These are phyloP conservation scores for Strobilomyces dryophilus DNA, from an alignment of 768 basidiomycete species.

Conservation along the genomic window DNA sequence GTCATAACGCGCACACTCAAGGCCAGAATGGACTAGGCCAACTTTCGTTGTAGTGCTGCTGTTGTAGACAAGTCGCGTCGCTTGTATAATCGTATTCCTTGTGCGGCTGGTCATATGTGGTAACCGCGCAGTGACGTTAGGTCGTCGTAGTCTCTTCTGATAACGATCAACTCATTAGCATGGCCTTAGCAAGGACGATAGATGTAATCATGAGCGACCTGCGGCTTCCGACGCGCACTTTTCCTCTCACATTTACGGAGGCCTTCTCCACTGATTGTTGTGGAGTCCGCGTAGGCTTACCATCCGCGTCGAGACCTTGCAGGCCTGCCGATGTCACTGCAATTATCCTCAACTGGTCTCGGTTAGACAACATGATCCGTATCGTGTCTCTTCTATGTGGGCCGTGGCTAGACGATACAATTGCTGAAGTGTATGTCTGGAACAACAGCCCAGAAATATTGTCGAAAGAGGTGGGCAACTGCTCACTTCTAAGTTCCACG, in stretches of 20 bases:
- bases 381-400: slow-evolving; percentile 52
- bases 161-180: neutral
- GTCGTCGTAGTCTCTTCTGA: neutral
- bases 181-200: slow-evolving; percentile 5
- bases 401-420: slow-evolving; percentile 39
- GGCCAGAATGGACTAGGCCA: slow-evolving; percentile 80
- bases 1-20: slow-evolving; percentile 84
- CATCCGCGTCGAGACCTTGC: neutral
- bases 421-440: slow-evolving; percentile 54
- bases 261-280: neutral
- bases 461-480: slow-evolving; percentile 37
- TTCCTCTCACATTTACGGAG: slow-evolving; percentile 17
- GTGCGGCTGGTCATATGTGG: no score
- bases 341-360: slow-evolving; percentile 65
- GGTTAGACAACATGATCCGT: slow-evolving; percentile 54
- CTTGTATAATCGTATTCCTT: neutral
- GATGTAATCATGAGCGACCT: slow-evolving; percentile 13
- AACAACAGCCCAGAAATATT: slow-evolving; percentile 53
- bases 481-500: neutral
- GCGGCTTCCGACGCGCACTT: slow-evolving; percentile 11
- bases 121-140: no score
- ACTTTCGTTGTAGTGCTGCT: slow-evolving; percentile 7
- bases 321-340: slow-evolving; percentile 45
- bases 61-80: slow-evolving; percentile 17
- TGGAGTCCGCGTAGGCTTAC: slow-evolving; percentile 15